Base-by-base conservation (phyloP, 1,284 basidiomycete species). In the Salmacisia buchloeana region DNA sequence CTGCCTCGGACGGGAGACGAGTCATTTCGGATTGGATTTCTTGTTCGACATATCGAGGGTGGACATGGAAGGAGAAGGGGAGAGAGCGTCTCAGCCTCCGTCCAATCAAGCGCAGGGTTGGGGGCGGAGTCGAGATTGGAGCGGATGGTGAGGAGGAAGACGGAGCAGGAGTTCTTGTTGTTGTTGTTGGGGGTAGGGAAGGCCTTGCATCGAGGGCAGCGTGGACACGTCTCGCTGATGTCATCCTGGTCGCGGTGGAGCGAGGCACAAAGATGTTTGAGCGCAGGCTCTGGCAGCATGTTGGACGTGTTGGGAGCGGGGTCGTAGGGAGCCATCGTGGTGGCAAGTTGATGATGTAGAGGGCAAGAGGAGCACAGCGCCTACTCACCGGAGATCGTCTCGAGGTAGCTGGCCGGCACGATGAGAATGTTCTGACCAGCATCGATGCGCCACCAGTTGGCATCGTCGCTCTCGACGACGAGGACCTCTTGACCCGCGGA, bases 361-460 rank as follows among this genome's bases (percentile, higher is more conserved):
- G 39, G 33, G 21, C n/a, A 25, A 56, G 34, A n/a, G 25, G 27
- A 38, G 38, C 18, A 41, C 81, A 82, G 81, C 80, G 80, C 86
- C 31, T 62, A 68, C 63, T 65, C 56, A 68, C 66, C 64, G 36
- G 27, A 29, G 29, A 36, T 60, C 46, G 76, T 58, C 60, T 77
- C 74, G 58, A 79, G 61, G 67, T 79, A 79, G 34, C 73, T 73
- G 2, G 76, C 71, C 10, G 77, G 77, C 1, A 74, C 76, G 58
- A 79, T 64, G 58, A 77, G 65, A 66, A 77, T 74, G 45, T 65
- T 66, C 56, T 64, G 57, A 7, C 67, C 70, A 15, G 66, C 68
- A 49, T 77, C 73, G 54, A 79, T 66, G 2, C 67, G 64, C 77
- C 77, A 79, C 77, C 77, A 79, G 67, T 74, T 72, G 29, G 66